Evolutionary conservation across 768 basidiomycete species (phyloP).

Genomic region (Tulasnella sp.): DNA sequence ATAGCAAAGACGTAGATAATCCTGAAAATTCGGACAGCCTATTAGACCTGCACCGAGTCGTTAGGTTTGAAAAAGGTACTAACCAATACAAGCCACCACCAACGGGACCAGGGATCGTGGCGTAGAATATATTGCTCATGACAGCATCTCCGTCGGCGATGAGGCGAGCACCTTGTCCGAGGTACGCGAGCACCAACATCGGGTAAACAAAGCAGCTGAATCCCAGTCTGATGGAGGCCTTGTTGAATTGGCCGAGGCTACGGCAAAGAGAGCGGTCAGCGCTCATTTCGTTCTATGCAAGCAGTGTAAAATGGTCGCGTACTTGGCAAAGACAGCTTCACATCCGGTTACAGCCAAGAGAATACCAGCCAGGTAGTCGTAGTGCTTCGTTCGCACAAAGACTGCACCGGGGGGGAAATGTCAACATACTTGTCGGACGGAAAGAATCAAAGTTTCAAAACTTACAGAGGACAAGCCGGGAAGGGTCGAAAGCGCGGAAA

Average conservation of each 20-base stretch:
- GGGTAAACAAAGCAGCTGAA: conserved; percentile 52
- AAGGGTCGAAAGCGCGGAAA: conserved; percentile 60
- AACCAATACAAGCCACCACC: conserved; percentile 56
- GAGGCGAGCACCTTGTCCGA: conserved; percentile 62
- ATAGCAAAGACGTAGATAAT: conserved; percentile 56
- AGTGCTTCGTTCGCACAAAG: conserved; percentile 57
- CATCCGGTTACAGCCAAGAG: conserved; percentile 62
- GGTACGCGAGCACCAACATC: conserved; percentile 53
- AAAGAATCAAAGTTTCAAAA: background rate
- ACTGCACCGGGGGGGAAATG: conserved; percentile 30
- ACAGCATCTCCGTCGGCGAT: conserved; percentile 45
- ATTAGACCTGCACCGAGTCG: background rate
- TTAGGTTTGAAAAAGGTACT: background rate
- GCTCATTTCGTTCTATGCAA: background rate
- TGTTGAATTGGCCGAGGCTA: conserved; percentile 63
- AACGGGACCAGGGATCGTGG: conserved; percentile 49
- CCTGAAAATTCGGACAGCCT: conserved; percentile 31
- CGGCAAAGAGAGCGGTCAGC: background rate
- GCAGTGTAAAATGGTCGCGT: conserved; percentile 23
- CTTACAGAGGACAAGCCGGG: conserved; percentile 54
- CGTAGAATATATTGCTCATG: conserved; percentile 53
- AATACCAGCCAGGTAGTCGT: conserved; percentile 54
- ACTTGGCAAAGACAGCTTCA: conserved; percentile 65
- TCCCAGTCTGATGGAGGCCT: conserved; percentile 49
- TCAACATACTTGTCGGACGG: background rate